Percentiles rank a stretch among this genome's conserved stretches.
Conservation (phyloP, 257 asterid species). For the Fraxinus quadrangulata region DNA sequence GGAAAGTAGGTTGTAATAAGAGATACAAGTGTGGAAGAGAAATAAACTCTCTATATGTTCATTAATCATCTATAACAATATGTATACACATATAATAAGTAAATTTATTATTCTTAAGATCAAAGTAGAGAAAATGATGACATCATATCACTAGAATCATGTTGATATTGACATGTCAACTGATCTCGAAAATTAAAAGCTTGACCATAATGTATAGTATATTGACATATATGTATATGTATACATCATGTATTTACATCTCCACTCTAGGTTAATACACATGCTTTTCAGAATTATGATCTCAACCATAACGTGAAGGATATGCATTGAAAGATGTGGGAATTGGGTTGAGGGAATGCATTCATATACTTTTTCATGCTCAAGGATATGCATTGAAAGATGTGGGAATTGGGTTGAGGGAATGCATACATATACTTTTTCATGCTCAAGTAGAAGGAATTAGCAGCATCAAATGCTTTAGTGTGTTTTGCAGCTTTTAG, state of each 20-base stretch:
- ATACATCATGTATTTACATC: background rate
- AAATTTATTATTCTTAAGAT: background rate
- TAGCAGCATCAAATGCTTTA: background rate
- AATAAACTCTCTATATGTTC: background rate
- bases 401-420: background rate
- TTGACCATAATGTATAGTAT: background rate
- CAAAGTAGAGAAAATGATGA: background rate
- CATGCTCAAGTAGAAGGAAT: background rate
- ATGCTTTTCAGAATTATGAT: background rate
- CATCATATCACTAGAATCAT: background rate
- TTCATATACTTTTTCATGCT: too few species aligned
- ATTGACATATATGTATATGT: background rate
- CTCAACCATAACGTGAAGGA: background rate
- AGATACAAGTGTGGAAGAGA: background rate
- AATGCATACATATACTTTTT: background rate
- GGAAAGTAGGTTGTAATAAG: background rate
- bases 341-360: background rate
- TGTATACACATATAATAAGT: background rate
- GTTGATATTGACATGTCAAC: background rate
- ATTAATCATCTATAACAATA: background rate
- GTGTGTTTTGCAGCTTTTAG: background rate
- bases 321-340: background rate
- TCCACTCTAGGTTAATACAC: background rate
- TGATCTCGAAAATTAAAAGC: background rate
- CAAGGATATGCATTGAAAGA: background rate